Evolutionary conservation across 306 rosid genomes (phyloP), one percentile per base, ranked within the genome.

Genomic region (Quercus mongolica): DNA sequence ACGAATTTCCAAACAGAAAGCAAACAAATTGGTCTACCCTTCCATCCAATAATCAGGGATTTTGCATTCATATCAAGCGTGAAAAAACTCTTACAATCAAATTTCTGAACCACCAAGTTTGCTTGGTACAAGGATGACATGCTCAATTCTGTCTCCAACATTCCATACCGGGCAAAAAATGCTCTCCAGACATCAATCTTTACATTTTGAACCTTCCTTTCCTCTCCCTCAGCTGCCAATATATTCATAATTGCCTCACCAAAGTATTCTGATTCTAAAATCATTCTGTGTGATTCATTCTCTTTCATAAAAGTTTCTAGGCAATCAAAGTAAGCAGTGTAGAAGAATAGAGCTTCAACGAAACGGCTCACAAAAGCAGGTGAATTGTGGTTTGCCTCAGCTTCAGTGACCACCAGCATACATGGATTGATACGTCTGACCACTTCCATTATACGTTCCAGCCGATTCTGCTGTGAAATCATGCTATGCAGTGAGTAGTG

Each of bases 181-280:
- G 87, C 84, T 81, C 94, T 90, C 96, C 97, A 92, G 8, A 88
- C 90, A 55, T 91, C 96, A 21, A 89, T 75, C 82, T 77, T 90
- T 56, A 90, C 91, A 70, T 79, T 18, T 28, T 89, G 69, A 15
- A 52, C 46, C 75, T 71, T 91, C 76, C 97, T 90, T 25, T 88
- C 90, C 26, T 25, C 88, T 77, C 90, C 97, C 55, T 92, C 94
- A 5, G 46, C 35, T 8, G 89, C 89, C 76, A 92, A 86, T 1
- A 84, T 85, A n/a, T 82, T 88, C 61, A 69, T 87, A 3, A 92
- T 89, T 56, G 84, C 94, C 23, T n/a, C 31, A n/a, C 84, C 74
- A 5, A 88, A 83, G 83, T 84, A 88, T 5, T 35, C 1, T 11
- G 94, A 88, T 52, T 92, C 96, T 0, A 75, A 1, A 20, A 69